phyloP scores from a whole-genome alignment of 148 eudicot genomes.

The Rhododendron williamsianum region DNA sequence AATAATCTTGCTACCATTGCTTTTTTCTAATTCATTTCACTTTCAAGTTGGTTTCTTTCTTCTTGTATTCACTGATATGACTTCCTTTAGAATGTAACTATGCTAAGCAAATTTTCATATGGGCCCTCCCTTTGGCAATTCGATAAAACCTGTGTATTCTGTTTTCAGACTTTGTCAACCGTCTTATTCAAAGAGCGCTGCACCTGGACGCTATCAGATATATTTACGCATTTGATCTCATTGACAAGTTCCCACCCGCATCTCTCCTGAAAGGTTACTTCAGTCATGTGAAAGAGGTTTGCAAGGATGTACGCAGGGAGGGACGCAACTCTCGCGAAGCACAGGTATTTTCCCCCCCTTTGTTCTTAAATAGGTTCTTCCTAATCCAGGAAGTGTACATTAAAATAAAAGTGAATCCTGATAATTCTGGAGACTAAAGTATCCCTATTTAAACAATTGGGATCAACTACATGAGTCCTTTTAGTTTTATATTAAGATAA shows the following conservation, averaged over 20 bases:
- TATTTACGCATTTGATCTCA: conserved; percentile 16
- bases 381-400: neutral
- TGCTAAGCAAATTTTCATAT: neutral
- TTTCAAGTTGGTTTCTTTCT: neutral
- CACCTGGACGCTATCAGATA: conserved; percentile 17
- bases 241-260: conserved; percentile 14
- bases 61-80: neutral
- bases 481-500: too few relatives aligned
- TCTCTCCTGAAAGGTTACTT: conserved; percentile 16
- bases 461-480: too few relatives aligned
- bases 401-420: too few relatives aligned
- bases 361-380: neutral
- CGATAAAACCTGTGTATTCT: neutral
- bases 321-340: neutral
- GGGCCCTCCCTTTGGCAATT: neutral
- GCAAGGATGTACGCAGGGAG: neutral
- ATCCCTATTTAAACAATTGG: too few relatives aligned
- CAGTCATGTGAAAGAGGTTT: neutral
- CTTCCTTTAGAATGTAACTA: neutral
- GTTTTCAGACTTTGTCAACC: conserved; percentile 11
- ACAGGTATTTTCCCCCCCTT: neutral
- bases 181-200: conserved; percentile 17
- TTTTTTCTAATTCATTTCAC: neutral
- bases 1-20: neutral
- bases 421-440: too few relatives aligned